Evolutionary conservation across 2,329 filamentous ascomycete genomes (phyloP), one percentile per base, ranked within the genome.

Genomic region (Xylaria sp.): DNA sequence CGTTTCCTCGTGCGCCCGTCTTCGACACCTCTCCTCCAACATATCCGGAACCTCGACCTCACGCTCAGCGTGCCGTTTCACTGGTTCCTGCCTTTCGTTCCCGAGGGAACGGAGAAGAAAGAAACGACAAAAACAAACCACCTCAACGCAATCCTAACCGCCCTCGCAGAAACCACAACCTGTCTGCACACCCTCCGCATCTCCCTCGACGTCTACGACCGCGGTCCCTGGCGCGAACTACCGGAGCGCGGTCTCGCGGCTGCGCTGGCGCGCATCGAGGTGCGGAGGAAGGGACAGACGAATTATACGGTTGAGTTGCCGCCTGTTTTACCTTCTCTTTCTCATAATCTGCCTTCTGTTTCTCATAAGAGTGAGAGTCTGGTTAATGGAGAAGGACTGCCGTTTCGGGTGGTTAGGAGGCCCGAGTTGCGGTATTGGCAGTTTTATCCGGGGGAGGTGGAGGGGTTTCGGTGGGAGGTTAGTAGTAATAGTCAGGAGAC

Each of bases 351-450:
- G n/a, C 66, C 67, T 18, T 68, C 68, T 18, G 64, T 63, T 39
- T 30, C 23, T 30, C 23, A 30, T 30, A 30, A 30, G 23, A 30
- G 23, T 30, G 23, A 30, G 23, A 30, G 23, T 30, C 23, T 30
- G 23, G 23, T 4, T 4, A 5, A 30, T 30, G 23, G 23, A 30
- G 4, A 30, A 5, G 1, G 23, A 5, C 23, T 30, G 23, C 61
- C 64, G 3, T 71, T 71, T 47, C 30, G 55, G 10, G 53, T 73
- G 48, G 63, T 64, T 18, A 66, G 71, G 4, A 67, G 69, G 10
- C 64, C 68, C 11, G 59, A 62, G 18, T 50, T 72, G 13, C 63
- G 71, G 9, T 73, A 71, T 57, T 72, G 70, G 70, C 66, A 71
- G n/a, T 71, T 71, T 49, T 59, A 49, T 4, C 68, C 69, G 2